These are phyloP conservation scores for Magnaporthiopsis rhizophila DNA, from an alignment of 2,329 filamentous ascomycete genomes.

Conservation along the genomic window DNA sequence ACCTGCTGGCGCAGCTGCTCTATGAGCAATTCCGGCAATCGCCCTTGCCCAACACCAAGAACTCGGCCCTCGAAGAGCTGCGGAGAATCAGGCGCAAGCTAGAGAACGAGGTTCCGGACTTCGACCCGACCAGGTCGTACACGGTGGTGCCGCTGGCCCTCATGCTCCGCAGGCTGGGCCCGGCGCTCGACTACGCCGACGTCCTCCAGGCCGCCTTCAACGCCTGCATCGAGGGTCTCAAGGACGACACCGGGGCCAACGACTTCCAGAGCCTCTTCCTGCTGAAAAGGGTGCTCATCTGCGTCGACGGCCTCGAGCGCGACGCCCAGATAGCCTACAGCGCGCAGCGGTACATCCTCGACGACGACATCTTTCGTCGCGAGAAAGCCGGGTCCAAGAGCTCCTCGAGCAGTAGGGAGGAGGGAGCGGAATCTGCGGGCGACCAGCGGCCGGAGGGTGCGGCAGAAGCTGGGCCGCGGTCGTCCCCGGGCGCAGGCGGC, in stretches of 20 bases:
- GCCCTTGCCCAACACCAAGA: not conserved
- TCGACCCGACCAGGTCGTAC: conserved; percentile 2
- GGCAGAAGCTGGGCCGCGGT: not conserved
- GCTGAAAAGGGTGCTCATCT: conserved; percentile 13
- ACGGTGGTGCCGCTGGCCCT: conserved; percentile 11
- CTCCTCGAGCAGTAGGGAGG: not conserved
- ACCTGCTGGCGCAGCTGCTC: conserved; percentile 3
- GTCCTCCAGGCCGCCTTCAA: conserved; percentile 13
- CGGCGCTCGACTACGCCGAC: conserved; percentile 13
- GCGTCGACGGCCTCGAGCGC: conserved; percentile 12
- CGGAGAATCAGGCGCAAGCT: not conserved
- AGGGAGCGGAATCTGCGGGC: not conserved
- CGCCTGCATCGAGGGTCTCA: conserved; percentile 11
- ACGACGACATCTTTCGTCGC: conserved; percentile 6
- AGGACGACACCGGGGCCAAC: conserved; percentile 14
- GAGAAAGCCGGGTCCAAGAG: not conserved
- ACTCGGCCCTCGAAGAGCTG: not conserved
- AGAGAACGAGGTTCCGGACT: not conserved
- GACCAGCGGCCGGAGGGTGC: not conserved
- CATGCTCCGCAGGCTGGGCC: conserved; percentile 13
- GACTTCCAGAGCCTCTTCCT: conserved; percentile 12
- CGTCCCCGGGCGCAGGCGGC: not conserved
- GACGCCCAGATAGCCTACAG: conserved; percentile 15
- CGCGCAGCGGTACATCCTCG: conserved; percentile 12
- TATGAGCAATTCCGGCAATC: conserved; percentile 7